Percentiles rank a stretch among this genome's conserved stretches.
Conservation (phyloP, 495 filamentous ascomycete genomes). For the Thozetella sp. region DNA sequence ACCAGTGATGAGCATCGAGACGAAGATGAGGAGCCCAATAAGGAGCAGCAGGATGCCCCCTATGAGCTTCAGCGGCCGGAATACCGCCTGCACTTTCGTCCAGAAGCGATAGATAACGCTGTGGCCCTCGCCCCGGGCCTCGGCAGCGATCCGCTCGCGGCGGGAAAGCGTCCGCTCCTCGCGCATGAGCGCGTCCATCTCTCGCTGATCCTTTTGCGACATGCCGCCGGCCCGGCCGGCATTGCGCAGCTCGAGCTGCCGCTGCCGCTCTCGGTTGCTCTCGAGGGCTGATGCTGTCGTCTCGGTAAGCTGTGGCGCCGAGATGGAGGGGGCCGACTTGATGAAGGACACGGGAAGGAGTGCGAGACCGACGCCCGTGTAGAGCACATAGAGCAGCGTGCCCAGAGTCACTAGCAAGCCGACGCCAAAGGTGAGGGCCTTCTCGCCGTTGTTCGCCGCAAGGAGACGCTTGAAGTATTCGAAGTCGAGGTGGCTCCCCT, state of each 20-base stretch:
- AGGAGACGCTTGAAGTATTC: slow-evolving; percentile 91
- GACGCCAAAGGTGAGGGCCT: slow-evolving; percentile 84
- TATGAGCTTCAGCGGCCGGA: slow-evolving; percentile 82
- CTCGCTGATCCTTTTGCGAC: slow-evolving; percentile 81
- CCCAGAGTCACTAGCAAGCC: slow-evolving; percentile 86
- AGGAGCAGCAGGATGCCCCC: slow-evolving; percentile 77
- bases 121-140: slow-evolving; percentile 73
- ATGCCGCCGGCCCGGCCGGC: slow-evolving; percentile 73
- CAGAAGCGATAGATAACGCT: slow-evolving; percentile 70
- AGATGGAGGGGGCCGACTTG: slow-evolving; percentile 83
- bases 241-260: slow-evolving; percentile 86
- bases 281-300: slow-evolving; percentile 80
- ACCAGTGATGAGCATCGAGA: slow-evolving; percentile 91
- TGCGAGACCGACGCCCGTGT: slow-evolving; percentile 87
- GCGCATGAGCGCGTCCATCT: slow-evolving; percentile 82
- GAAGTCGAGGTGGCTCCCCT: slow-evolving; percentile 67
- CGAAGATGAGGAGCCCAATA: slow-evolving; percentile 73
- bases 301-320: slow-evolving; percentile 70
- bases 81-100: slow-evolving; percentile 75
- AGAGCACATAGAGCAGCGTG: slow-evolving; percentile 80
- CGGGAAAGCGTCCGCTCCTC: slow-evolving; percentile 92
- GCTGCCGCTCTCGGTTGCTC: slow-evolving; percentile 85
- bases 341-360: slow-evolving; percentile 87
- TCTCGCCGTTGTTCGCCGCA: slow-evolving; percentile 86
- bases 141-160: slow-evolving; percentile 82